These are phyloP conservation scores for Plantago coronopus DNA, from an alignment of 305 asterid genomes.

Conservation along the genomic window DNA sequence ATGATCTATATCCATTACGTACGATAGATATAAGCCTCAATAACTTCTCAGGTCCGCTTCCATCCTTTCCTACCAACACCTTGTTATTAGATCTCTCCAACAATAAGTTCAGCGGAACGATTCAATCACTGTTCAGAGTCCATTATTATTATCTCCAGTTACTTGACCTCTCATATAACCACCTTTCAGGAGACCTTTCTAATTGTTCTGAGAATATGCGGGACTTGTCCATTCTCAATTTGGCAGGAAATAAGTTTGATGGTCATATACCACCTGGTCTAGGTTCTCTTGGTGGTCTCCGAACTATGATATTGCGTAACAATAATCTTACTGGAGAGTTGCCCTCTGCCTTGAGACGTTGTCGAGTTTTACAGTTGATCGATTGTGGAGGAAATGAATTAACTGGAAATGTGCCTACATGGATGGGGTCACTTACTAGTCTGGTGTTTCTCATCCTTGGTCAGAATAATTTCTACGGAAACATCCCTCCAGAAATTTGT, in stretches of 20 bases:
- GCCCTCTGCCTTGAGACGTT: slow-evolving; percentile 26
- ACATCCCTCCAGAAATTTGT: background rate
- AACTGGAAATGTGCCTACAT: background rate
- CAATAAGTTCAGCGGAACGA: slow-evolving; percentile 25
- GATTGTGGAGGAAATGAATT: slow-evolving; percentile 14
- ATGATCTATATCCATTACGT: too few species aligned
- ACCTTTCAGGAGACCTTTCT: slow-evolving; percentile 27
- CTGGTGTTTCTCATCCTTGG: too few species aligned
- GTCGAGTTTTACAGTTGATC: slow-evolving; percentile 12
- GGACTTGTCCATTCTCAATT: slow-evolving; percentile 7
- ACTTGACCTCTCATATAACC: slow-evolving; percentile 33
- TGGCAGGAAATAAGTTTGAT: slow-evolving; percentile 27
- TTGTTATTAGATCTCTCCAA: background rate
- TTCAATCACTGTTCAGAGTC: slow-evolving; percentile 18
- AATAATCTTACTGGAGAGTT: slow-evolving; percentile 33
- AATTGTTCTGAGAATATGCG: slow-evolving; percentile 29
- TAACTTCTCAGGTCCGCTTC: slow-evolving; percentile 26
- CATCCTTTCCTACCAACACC: background rate
- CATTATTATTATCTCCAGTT: background rate
- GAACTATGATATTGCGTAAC: slow-evolving; percentile 20
- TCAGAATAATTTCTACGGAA: background rate
- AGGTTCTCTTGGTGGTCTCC: slow-evolving; percentile 13
- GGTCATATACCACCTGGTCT: slow-evolving; percentile 35
- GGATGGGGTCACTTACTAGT: too few species aligned
- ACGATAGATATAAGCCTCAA: slow-evolving; percentile 25